Evolutionary conservation across 2,329 filamentous ascomycete species (phyloP).

Genomic region (Aspergillus neotritici): DNA sequence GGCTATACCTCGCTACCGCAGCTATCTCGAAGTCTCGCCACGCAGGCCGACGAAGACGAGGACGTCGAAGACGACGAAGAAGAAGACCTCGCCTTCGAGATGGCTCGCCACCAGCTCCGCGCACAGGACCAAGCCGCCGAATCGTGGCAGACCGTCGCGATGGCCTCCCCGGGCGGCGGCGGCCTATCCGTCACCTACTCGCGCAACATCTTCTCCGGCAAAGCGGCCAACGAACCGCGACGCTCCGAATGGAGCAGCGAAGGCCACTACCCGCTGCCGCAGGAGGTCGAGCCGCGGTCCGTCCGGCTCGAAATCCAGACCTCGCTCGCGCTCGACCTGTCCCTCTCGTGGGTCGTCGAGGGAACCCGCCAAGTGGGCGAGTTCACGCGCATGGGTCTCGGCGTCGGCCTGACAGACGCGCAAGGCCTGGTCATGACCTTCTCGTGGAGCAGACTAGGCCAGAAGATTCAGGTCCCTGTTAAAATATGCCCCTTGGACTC

Average conservation of each 20-base stretch:
- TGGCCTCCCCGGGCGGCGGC: slow-evolving; percentile 24
- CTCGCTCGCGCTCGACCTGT: slow-evolving; percentile 23
- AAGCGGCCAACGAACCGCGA: slow-evolving; percentile 24
- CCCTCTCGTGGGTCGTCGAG: slow-evolving; percentile 30
- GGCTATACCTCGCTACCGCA: slow-evolving; percentile 28
- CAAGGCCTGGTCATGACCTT: slow-evolving; percentile 35
- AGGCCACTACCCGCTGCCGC: slow-evolving; percentile 31
- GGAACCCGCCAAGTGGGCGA: slow-evolving; percentile 34
- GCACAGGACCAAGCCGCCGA: slow-evolving; percentile 23
- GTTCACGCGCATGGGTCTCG: slow-evolving; percentile 36
- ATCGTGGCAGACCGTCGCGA: slow-evolving; percentile 29
- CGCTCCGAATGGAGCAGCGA: slow-evolving; percentile 39
- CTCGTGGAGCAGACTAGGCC: slow-evolving; percentile 38
- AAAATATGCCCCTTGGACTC: slow-evolving; percentile 30
- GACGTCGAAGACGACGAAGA: slow-evolving; percentile 18
- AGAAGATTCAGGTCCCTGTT: slow-evolving; percentile 37
- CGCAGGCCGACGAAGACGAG: slow-evolving; percentile 19
- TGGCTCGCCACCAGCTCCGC: slow-evolving; percentile 14
- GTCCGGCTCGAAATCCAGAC: slow-evolving; percentile 32
- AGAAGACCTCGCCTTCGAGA: slow-evolving; percentile 5
- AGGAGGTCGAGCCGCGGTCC: slow-evolving; percentile 24
- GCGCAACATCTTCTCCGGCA: slow-evolving; percentile 35
- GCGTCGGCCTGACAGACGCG: slow-evolving; percentile 30
- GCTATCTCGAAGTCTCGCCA: slow-evolving; percentile 2
- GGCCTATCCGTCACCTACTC: slow-evolving; percentile 32